Conservation (phyloP, 805 yeast species). For the Vanderwaltozyma polyspora region DNA sequence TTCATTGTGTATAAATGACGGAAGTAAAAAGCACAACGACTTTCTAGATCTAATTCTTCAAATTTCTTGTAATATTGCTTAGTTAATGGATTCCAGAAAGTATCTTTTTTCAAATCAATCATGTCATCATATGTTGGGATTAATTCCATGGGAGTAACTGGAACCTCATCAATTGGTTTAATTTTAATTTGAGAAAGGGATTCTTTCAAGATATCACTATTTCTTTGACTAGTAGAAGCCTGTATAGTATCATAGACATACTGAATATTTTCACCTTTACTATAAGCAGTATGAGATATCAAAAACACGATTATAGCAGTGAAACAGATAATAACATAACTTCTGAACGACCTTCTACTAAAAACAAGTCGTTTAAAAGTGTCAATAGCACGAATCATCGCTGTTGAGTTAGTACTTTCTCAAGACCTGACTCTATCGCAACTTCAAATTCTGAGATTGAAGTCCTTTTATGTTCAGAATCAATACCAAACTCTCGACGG, state of each 20-base stretch:
- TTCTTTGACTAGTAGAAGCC: background rate
- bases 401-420: no score
- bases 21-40: constrained; percentile 11
- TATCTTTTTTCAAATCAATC: no score
- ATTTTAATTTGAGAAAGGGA: background rate
- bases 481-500: no score
- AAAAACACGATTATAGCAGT: background rate
- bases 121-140: constrained; percentile 7
- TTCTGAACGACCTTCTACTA: background rate
- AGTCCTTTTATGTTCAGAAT: no score
- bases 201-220: background rate
- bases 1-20: constrained; percentile 11
- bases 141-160: constrained; percentile 12
- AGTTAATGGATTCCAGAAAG: background rate
- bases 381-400: background rate
- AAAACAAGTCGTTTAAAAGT: background rate
- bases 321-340: background rate
- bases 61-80: constrained; percentile 5
- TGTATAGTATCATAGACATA: background rate
- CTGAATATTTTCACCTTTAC: background rate
- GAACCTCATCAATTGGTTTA: constrained; percentile 1
- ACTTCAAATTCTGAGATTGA: no score
- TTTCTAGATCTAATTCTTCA: constrained; percentile 4
- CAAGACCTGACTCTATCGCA: no score
- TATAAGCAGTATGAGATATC: background rate